Base-by-base conservation (phyloP, 257 asterid species). In the Rehmannia glutinosa region DNA sequence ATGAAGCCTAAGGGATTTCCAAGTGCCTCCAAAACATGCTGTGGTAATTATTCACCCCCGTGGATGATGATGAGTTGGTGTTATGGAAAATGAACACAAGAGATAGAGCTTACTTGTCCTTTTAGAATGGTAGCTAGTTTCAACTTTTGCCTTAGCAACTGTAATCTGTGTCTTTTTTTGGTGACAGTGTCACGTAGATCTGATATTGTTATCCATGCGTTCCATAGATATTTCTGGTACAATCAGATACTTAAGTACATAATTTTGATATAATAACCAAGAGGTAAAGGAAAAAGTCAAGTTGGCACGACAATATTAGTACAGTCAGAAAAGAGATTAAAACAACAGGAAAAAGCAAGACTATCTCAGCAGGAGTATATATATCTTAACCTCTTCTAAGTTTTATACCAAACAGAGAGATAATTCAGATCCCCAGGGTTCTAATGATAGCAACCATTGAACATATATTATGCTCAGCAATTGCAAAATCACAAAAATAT, bases 161-260 rank as follows among this genome's bases (percentile, higher is more conserved):
- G 98, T 80, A 93, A 80, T 78, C 93, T 83, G 89, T 90, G 97
- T 75, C 96, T 78, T 75, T 81, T 90, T 75, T 84, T 93, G 65
- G 98, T 86, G 83, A 93, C 93, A 23, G 88, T 79, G 62, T 90
- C 98, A 15, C 98, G 90, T 33, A 90, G 78, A 76, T 90, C 91
- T 52, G 97, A 93, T 74, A 90, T 90, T 69, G 89, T 86, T 80
- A 93, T 93, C 97, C 96, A 87, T 6, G 97, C 97, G 46, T 88
- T 88, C 98, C 98, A 89, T 47, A 93, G 85, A 72, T 79, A 78
- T 79, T 82, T 90, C 98, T 93, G 90, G 74, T 52, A 70, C 45
- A 71, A 52, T 45, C 8, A 72, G 36, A 33, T 42, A 25, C 43
- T 39, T 46, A n/a, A n/a, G n/a, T n/a, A n/a, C n/a, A n/a, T n/a